A percentile compares a stretch with the other conserved stretches of the same genome.
These are phyloP conservation scores for Debaryomyces prosopidis DNA, from an alignment of 805 yeast genomes.

Conservation along the genomic window DNA sequence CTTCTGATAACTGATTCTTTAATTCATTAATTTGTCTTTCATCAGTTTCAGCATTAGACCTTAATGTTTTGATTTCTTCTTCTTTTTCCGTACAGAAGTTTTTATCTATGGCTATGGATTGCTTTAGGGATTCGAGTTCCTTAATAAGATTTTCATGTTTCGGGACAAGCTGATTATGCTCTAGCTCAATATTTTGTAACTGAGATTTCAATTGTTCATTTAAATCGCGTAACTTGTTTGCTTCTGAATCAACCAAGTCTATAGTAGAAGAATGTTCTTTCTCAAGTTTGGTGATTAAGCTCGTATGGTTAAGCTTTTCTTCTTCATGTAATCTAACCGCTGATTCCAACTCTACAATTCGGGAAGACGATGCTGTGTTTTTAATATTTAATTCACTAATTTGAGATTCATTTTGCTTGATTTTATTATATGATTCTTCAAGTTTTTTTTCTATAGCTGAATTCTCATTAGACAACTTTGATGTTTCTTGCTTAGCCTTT, in stretches of 20 bases:
- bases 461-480: constrained; percentile 28
- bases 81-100: constrained; percentile 10
- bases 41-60: constrained; percentile 9
- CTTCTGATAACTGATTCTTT: constrained; percentile 14
- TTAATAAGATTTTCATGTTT: constrained; percentile 10
- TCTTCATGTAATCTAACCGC: constrained; percentile 19
- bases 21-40: constrained; percentile 13
- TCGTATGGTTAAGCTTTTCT: constrained; percentile 1
- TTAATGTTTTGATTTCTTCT: constrained; percentile 13
- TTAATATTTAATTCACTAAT: constrained; percentile 12
- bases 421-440: constrained; percentile 13
- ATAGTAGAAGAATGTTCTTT: background rate
- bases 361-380: constrained; percentile 11
- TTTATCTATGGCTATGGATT: constrained; percentile 10
- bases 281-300: background rate
- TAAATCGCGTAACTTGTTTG: constrained; percentile 7
- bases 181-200: constrained; percentile 2
- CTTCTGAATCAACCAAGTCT: constrained; percentile 5
- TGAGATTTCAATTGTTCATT: constrained; percentile 10
- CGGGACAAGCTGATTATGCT: constrained; percentile 6
- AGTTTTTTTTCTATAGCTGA: constrained; percentile 26
- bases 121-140: constrained; percentile 13
- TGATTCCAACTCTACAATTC: constrained; percentile 17
- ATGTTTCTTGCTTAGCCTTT: constrained; percentile 29
- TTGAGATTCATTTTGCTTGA: constrained; percentile 16